Evolutionary conservation across 2,329 filamentous ascomycete species (phyloP).

Genomic region (Ascomycota sp.): DNA sequence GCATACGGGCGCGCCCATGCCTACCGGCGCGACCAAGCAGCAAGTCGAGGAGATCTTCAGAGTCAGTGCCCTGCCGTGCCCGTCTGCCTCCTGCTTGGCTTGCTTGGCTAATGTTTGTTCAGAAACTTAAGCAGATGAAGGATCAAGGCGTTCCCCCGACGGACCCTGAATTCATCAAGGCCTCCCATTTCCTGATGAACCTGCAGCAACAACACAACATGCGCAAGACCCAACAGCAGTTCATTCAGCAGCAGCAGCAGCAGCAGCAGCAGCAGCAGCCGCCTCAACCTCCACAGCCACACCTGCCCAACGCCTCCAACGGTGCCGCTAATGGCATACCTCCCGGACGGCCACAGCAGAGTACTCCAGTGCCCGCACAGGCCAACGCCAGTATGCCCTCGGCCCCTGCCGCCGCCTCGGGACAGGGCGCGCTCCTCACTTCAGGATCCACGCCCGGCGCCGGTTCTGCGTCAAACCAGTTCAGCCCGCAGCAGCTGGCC

Average conservation of each 20-base stretch:
- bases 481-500: conserved; percentile 56
- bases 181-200: conserved; percentile 48
- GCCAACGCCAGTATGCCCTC: conserved; percentile 12
- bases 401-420: conserved; percentile 17
- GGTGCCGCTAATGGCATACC: conserved; percentile 29
- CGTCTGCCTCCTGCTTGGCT: not conserved
- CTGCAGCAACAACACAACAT: conserved; percentile 45
- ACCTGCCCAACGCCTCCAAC: conserved; percentile 32
- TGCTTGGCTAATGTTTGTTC: not conserved
- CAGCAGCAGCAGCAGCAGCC: conserved; percentile 21
- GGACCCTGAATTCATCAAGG: conserved; percentile 74
- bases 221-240: conserved; percentile 23
- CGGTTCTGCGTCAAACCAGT: conserved; percentile 28
- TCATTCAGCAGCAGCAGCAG: conserved; percentile 16
- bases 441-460: conserved; percentile 11
- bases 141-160: conserved; percentile 55
- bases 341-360: conserved; percentile 17
- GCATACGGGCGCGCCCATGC: conserved; percentile 38
- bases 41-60: conserved; percentile 53
- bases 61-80: conserved; percentile 21
- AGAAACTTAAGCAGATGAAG: conserved; percentile 86
- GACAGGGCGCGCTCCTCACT: conserved; percentile 9
- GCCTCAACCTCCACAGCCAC: conserved; percentile 19
- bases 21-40: conserved; percentile 48
- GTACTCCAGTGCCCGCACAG: conserved; percentile 11